Base-by-base conservation (phyloP, 345 rosid species). In the Raphanus raphanistrum region DNA sequence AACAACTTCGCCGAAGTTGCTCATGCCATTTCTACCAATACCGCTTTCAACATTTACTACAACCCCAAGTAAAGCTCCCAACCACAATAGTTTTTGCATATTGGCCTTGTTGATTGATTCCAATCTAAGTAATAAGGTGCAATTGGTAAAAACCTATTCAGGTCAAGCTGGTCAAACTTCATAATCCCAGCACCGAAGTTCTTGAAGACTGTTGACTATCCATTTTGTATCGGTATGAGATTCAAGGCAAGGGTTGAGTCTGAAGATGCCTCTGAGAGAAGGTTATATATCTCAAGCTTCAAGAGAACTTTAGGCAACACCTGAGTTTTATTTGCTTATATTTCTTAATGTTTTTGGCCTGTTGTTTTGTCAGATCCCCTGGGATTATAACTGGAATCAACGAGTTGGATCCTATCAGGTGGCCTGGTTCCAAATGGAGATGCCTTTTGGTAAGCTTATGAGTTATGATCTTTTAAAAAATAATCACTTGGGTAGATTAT, bases 351-450 rank as follows among this genome's bases (percentile, higher is more conserved):
- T 16, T 66, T 66, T 11, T 48, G 15, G 10, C 29, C 50, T 67
- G 28, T 62, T 67, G 28, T 62, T 82, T 48, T 63, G 67, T 66
- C 91, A 95, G 99, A 76, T 84, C 81, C 76, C 82, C 89, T 26
- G 99, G 99, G 64, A 80, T 93, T 59, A 87, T 95, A 82, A 86
- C 89, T 32, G 91, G 94, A 65, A 78, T 91, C 70, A 86, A 87
- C 73, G 99, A 95, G 66, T 68, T 89, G 50, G 99, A 95, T 85
- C 98, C 98, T 74, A 70, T 80, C 67, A 82, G 98, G 81, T 95
- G 99, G 99, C 90, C 94, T 71, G 87, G 89, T 72, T 95, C 99
- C 10, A 95, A 91, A 84, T 95, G 99, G 99, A 87, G 92, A 86
- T 90, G 97, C 82, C 88, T 95, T 62, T 38, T 75, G 94, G 99